Evolutionary conservation across 331 rosid genomes (phyloP).

Genomic region (Malus hybrid): DNA sequence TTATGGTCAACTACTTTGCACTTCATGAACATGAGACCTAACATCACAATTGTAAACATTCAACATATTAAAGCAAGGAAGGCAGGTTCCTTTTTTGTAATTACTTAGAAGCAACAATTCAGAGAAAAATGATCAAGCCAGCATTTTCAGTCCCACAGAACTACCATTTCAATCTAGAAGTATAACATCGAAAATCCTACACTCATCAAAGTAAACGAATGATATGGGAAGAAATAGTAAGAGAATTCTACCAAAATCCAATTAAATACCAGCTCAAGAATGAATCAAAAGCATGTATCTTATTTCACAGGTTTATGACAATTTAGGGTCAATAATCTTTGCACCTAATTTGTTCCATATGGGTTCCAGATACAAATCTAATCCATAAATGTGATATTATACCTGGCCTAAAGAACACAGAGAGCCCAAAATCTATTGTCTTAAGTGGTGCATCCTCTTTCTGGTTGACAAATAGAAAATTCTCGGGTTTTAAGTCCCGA

Average conservation of each 20-base stretch:
- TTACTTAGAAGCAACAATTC: background rate
- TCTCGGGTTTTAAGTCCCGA: slow-evolving; percentile 37
- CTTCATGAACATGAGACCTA: background rate
- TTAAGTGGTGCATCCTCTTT: slow-evolving; percentile 37
- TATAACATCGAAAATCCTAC: background rate
- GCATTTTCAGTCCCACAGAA: background rate
- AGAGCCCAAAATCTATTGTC: slow-evolving; percentile 36
- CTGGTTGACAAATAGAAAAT: slow-evolving; percentile 28
- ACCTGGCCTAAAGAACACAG: slow-evolving; percentile 37
- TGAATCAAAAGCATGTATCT: background rate
- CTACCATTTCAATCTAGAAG: background rate
- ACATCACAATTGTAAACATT: background rate
- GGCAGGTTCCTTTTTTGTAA: background rate
- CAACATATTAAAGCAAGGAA: background rate
- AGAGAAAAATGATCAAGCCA: background rate
- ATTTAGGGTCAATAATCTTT: background rate
- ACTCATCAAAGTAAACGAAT: background rate
- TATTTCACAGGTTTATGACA: background rate
- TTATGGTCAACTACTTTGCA: background rate
- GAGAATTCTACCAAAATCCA: background rate
- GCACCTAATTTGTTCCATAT: background rate
- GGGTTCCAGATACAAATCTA: background rate
- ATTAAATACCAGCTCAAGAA: background rate
- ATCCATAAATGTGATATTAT: background rate
- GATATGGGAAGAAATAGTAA: background rate